Conservation (phyloP, 2,329 filamentous ascomycete species). For the Colletotrichum higginsianum region DNA sequence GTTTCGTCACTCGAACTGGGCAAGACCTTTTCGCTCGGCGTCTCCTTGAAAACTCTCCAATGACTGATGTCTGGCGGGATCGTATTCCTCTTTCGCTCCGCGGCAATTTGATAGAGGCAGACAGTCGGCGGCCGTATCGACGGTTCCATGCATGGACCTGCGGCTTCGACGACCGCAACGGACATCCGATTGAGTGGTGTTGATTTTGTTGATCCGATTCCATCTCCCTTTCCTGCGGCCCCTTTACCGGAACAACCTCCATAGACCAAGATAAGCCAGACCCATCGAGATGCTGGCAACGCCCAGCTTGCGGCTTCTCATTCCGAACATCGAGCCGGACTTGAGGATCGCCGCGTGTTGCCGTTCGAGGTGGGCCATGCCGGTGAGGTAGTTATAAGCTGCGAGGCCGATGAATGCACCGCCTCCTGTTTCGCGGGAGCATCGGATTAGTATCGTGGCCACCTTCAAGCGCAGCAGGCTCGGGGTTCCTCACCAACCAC, state of each 20-base stretch:
- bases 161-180: not conserved
- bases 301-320: constrained; percentile 78
- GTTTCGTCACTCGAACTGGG: not conserved
- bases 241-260: constrained; percentile 72
- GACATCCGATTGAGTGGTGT: constrained; percentile 18
- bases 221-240: not conserved
- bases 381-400: constrained; percentile 83
- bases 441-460: constrained; percentile 18
- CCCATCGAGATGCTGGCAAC: constrained; percentile 78
- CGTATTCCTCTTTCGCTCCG: not conserved
- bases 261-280: constrained; percentile 79
- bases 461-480: not conserved
- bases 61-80: not conserved
- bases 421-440: constrained; percentile 67
- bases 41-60: not conserved
- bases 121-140: not conserved
- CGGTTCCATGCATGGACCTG: not conserved
- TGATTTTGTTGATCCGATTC: not conserved
- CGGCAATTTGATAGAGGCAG: not conserved
- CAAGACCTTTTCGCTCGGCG: too few species aligned
- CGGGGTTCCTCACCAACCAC: constrained; percentile 72
- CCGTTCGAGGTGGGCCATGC: constrained; percentile 78
- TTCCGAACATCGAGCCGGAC: constrained; percentile 80
- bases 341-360: constrained; percentile 77
- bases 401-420: constrained; percentile 82